Evolutionary conservation across 768 basidiomycete species (phyloP).

Genomic region (Termitomyces sp.): DNA sequence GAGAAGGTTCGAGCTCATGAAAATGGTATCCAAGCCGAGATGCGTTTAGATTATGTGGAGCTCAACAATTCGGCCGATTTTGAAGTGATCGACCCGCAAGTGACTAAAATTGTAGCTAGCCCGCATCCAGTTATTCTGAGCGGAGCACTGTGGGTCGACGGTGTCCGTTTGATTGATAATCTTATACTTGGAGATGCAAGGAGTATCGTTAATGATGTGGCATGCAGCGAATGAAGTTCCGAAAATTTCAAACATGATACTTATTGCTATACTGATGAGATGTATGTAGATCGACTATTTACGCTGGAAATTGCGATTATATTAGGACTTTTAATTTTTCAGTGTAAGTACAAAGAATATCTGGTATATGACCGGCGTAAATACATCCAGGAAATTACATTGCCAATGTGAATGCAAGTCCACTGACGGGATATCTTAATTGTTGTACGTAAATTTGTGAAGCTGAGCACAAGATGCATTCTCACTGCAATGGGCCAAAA

Average conservation of each 20-base stretch:
- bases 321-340: too few relatives aligned
- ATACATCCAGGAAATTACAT: not conserved
- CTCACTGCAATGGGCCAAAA: constrained; percentile 14
- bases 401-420: not conserved
- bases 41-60: constrained; percentile 81
- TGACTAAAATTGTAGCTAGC: constrained; percentile 20
- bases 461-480: not conserved
- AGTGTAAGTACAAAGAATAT: not conserved
- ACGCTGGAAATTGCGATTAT: not conserved
- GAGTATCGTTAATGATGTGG: constrained; percentile 25
- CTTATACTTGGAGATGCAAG: constrained; percentile 58
- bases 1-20: constrained; percentile 22
- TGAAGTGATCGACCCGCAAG: constrained; percentile 41
- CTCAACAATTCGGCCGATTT: constrained; percentile 82
- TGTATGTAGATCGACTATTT: too few relatives aligned
- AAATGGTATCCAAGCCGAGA: constrained; percentile 35
- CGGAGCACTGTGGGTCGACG: constrained; percentile 81
- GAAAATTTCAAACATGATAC: not conserved
- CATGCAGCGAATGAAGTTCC: not conserved
- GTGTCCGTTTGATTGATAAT: constrained; percentile 92
- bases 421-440: not conserved
- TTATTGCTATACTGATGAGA: not conserved
- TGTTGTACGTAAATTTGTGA: not conserved
- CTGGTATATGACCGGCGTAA: not conserved
- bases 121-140: constrained; percentile 60